Conservation (phyloP, 2,329 filamentous ascomycete species). For the Claviceps sp. region DNA sequence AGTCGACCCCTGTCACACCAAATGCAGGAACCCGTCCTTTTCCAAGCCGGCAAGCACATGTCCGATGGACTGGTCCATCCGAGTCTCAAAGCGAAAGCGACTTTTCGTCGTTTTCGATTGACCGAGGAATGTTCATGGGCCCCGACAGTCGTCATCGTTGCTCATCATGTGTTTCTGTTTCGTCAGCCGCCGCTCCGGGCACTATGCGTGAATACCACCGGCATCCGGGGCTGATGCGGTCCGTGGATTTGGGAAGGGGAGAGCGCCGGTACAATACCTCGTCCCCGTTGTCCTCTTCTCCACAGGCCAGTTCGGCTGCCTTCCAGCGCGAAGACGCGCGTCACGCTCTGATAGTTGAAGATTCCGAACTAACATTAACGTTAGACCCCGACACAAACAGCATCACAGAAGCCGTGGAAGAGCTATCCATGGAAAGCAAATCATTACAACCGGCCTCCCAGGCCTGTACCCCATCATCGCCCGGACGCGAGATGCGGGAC, state of each 20-base stretch:
- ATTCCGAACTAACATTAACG: neutral
- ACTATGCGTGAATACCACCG: constrained; percentile 33
- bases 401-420: neutral
- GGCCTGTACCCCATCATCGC: constrained; percentile 34
- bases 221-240: constrained; percentile 32
- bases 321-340: constrained; percentile 31
- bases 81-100: constrained; percentile 28
- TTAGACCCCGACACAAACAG: neutral
- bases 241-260: constrained; percentile 25
- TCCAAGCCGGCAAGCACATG: constrained; percentile 21
- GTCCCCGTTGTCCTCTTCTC: constrained; percentile 25
- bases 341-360: constrained; percentile 12
- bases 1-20: constrained; percentile 23
- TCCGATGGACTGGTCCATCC: constrained; percentile 28
- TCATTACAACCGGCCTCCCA: constrained; percentile 9
- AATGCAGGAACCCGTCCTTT: constrained; percentile 19
- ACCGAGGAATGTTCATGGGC: constrained; percentile 44
- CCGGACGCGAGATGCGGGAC: constrained; percentile 21
- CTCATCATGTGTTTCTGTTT: constrained; percentile 41
- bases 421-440: neutral
- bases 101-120: constrained; percentile 47
- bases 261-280: constrained; percentile 18
- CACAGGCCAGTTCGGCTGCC: constrained; percentile 18
- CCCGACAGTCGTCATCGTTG: constrained; percentile 51
- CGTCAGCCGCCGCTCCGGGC: constrained; percentile 42